Base-by-base conservation (phyloP, 495 filamentous ascomycete genomes). In the Xanthoparmelia taractica region DNA sequence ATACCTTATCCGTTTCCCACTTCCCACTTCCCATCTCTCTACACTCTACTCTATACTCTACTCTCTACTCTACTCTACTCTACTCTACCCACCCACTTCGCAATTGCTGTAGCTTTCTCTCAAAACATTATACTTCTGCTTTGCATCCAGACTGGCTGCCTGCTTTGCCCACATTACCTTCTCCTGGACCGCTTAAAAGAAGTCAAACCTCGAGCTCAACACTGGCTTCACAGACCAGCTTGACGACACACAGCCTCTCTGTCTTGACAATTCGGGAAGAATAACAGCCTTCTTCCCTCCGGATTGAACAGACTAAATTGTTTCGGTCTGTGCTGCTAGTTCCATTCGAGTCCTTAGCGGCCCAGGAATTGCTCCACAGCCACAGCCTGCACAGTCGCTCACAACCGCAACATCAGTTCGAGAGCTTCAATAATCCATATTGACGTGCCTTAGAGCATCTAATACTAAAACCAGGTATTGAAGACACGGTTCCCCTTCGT, bases 401-500 rank as follows among this genome's bases (percentile, higher is more conserved):
- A 58, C 56, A 31, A 47, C 65, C 56, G 54, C 58, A 43, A 52
- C 50, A 18, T 33, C 17, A 15, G 29, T 43, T 31, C 27, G 59
- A 57, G 55, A 34, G n/a, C 8, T 33, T 43, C n/a, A 10, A 57
- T 17, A 60, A 3, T 43, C 7, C 12, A n/a, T 45, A 45, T 17
- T 13, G 31, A 69, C 67, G 67, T 62, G 67, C 67, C 65, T 52
- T 41, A 55, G 43, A 47, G 7, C 45, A 38, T 47, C 40, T 48
- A 38, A 4, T 52, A 45, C 55, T n/a, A 31, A 8, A 25, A 57
- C 1, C 40, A 48, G 36, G 10, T 31, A 18, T 57, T 27, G 56
- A 48, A 36, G 48, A 1, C 34, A 15, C 34, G 18, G 20, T 33
- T 45, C 20, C 17, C 20, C 11, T 4, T 23, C 48, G 20, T 47